Evolutionary conservation across 2,329 filamentous ascomycete species (phyloP).

Genomic region (Paecilomyces niveus): DNA sequence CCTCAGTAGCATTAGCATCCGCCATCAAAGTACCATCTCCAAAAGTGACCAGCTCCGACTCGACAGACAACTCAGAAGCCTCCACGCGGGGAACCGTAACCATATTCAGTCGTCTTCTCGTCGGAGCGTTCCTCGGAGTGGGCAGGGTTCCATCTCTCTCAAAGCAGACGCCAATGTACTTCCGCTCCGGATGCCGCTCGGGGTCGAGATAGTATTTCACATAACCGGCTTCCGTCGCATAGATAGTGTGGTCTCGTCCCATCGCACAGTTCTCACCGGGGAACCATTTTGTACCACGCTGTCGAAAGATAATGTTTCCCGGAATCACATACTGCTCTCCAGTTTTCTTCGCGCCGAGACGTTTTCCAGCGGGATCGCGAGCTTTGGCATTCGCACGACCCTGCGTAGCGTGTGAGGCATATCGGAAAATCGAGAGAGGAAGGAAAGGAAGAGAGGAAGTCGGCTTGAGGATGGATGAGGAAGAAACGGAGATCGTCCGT

Average conservation of each 20-base stretch:
- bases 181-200: conserved; percentile 68
- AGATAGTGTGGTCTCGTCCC: conserved; percentile 95
- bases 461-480: conserved; percentile 17
- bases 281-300: conserved; percentile 90
- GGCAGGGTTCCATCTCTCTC: conserved; percentile 75
- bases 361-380: conserved; percentile 69
- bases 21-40: conserved; percentile 17
- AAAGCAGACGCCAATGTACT: conserved; percentile 92
- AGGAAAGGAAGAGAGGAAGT: conserved; percentile 23
- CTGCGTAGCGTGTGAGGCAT: conserved; percentile 59
- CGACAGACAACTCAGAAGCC: conserved; percentile 5
- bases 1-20: conserved; percentile 9
- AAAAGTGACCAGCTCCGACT: conserved; percentile 13
- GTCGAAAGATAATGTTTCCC: conserved; percentile 96
- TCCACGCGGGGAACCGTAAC: conserved; percentile 41
- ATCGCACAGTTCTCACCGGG: conserved; percentile 93
- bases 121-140: conserved; percentile 63
- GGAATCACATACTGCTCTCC: conserved; percentile 90
- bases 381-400: conserved; percentile 60
- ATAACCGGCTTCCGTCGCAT: conserved; percentile 75
- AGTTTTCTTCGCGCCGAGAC: conserved; percentile 88
- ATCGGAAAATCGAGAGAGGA: conserved; percentile 44
- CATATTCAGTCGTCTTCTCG: conserved; percentile 70
- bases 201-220: conserved; percentile 97
- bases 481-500: conserved; percentile 18